Evolutionary conservation across 2,329 filamentous ascomycete genomes (phyloP), one percentile per base, ranked within the genome.

Genomic region (Fonsecaea pugnacius): DNA sequence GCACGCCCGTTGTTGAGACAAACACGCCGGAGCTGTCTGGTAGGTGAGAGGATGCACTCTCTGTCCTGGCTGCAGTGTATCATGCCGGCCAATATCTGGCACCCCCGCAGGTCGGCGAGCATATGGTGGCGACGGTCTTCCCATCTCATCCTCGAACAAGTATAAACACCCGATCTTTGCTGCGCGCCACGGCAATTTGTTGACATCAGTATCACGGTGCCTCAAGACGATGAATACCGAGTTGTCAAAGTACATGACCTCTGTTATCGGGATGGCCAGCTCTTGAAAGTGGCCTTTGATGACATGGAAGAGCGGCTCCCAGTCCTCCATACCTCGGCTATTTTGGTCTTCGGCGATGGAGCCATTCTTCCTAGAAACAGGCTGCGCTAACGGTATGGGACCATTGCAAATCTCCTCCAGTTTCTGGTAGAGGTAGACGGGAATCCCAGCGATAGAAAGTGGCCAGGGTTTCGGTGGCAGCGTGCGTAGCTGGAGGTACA

Each of bases 401-500:
- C 27, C 27, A 27, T 27, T 4, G 16, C 5, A 3, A 8, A 12
- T 2, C 16, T 40, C 14, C 2, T n/a, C 38, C 14, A 6, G 1
- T 2, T 6, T 18, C 3, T 4, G 5, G 2, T 16, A 2, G 38
- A 40, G 24, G 52, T 36, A 36, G 30, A 55, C 30, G 3, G 52
- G 52, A 55, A 55, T 5, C 10, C 52, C 52, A 14, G 52, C 52
- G 35, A 55, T 30, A 14, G 52, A 18, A 0, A 55, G 16, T 8
- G 52, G 52, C 52, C 52, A 55, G 8, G 52, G 52, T 16, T 55
- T 55, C 30, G 52, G 52, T 32, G 52, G 52, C 16, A 55, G 52
- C 16, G 52, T 6, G 30, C 3, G 24, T 55, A 10, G 2, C 30
- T 55, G 12, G 52, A 35, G 27, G 30, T 36, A 36, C n/a, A 53